Evolutionary conservation across 2,329 filamentous ascomycete species (phyloP).

Genomic region (Falciphora oryzae): DNA sequence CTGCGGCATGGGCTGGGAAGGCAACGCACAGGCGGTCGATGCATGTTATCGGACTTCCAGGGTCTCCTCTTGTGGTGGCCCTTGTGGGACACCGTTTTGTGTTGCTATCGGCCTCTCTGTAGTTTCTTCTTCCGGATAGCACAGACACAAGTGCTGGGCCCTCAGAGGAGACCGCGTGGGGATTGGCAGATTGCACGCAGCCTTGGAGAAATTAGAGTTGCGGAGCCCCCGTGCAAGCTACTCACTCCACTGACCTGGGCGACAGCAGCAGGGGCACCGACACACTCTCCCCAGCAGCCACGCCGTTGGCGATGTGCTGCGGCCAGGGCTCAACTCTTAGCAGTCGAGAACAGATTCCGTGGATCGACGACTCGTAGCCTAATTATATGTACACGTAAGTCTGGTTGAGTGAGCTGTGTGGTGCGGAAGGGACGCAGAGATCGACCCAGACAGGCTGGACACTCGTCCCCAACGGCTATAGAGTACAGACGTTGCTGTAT

Average conservation of each 20-base stretch:
- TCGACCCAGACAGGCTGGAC: background rate
- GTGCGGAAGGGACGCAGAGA: background rate
- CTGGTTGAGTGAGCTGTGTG: background rate
- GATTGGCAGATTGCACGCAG: background rate
- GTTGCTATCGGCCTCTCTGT: background rate
- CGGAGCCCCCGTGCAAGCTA: background rate
- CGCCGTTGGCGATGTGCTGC: background rate
- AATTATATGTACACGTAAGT: background rate
- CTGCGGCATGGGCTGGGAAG: background rate
- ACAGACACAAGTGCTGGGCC: background rate
- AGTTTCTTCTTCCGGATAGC: background rate
- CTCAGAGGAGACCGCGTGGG: background rate
- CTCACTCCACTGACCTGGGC: too few species aligned
- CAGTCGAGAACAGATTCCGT: too few species aligned
- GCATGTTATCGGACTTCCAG: too few species aligned
- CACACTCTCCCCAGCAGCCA: background rate
- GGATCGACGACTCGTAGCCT: background rate
- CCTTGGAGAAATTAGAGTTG: slow-evolving; percentile 1
- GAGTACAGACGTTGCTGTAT: background rate
- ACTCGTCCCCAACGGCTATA: background rate
- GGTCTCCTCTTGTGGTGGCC: background rate
- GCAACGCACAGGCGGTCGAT: background rate
- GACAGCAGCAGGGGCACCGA: background rate
- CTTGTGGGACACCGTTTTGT: background rate
- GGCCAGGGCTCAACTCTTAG: background rate